Evolutionary conservation across 2,329 filamentous ascomycete species (phyloP).

Genomic region (Dothidotthia symphoricarpi): DNA sequence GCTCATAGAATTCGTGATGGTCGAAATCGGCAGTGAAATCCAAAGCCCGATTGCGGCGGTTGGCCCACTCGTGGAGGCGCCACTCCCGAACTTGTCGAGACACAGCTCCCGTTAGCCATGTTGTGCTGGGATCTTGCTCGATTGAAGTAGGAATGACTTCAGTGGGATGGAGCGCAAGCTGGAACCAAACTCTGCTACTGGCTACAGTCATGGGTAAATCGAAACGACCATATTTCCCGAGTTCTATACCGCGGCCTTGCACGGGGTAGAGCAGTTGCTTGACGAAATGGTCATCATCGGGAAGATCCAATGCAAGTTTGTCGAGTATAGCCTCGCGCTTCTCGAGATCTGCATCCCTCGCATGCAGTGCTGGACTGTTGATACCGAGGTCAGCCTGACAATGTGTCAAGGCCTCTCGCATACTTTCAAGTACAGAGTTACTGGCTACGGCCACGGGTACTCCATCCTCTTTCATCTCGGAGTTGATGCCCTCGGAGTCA

Average conservation of each 20-base stretch:
- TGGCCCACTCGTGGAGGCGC: conserved; percentile 95
- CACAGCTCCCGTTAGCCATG: conserved; percentile 90
- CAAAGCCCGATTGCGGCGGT: conserved; percentile 82
- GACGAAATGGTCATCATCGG: conserved; percentile 80
- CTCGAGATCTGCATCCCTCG: conserved; percentile 76
- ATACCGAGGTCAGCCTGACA: conserved; percentile 78
- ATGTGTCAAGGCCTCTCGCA: conserved; percentile 76
- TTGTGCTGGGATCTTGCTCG: conserved; percentile 70
- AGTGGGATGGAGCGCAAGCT: conserved; percentile 85
- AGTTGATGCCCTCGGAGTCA: conserved; percentile 86
- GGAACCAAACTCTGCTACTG: conserved; percentile 92
- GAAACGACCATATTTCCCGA: conserved; percentile 75
- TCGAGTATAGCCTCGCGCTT: conserved; percentile 81
- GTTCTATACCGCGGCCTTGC: conserved; percentile 71
- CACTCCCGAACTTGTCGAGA: conserved; percentile 91
- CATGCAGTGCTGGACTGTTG: conserved; percentile 63
- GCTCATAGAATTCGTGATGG: conserved; percentile 81
- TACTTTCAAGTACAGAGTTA: conserved; percentile 82
- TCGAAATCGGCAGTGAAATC: conserved; percentile 98
- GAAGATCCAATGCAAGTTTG: conserved; percentile 77
- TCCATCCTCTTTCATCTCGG: conserved; percentile 96
- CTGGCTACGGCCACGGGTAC: conserved; percentile 71
- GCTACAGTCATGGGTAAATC: conserved; percentile 72
- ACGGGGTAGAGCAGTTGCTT: conserved; percentile 78
- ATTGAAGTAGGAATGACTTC: conserved; percentile 77